Conservation (phyloP, 345 rosid genomes). For the Hibiscus syriacus region DNA sequence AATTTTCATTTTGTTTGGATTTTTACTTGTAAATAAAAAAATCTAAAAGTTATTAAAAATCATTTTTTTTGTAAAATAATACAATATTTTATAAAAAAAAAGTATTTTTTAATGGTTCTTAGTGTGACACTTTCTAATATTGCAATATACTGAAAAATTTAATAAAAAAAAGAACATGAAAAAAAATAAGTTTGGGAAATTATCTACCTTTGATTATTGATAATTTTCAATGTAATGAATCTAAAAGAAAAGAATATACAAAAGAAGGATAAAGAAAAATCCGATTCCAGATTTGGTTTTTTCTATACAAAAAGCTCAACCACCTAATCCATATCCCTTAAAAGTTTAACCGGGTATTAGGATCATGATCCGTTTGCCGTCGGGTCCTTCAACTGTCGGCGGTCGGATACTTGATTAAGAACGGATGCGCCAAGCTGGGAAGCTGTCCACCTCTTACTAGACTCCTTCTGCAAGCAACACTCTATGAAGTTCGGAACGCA, state of each 20-base stretch:
- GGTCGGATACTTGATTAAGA: conserved; percentile 28
- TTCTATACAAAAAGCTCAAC: not conserved
- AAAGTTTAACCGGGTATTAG: not conserved
- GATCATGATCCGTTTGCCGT: not conserved
- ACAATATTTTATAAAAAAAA: too few species aligned
- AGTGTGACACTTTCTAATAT: too few species aligned
- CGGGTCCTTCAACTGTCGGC: conserved; percentile 5
- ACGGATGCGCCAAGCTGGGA: conserved; percentile 59
- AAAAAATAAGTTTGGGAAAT: too few species aligned
- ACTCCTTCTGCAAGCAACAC: conserved; percentile 57
- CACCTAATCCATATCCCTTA: not conserved
- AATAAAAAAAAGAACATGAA: too few species aligned
- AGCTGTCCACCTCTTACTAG: conserved; percentile 37
- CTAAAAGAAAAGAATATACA: not conserved
- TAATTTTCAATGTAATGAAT: too few species aligned
- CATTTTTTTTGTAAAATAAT: too few species aligned
- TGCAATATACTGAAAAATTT: too few species aligned
- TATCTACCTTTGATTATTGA: too few species aligned
- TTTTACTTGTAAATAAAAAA: too few species aligned
- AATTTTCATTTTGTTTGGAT: too few species aligned
- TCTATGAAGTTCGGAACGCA: conserved; percentile 57
- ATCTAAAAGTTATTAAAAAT: too few species aligned
- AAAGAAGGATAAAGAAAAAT: not conserved
- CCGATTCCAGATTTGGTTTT: not conserved
- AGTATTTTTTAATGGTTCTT: too few species aligned